Conservation (phyloP, 1,284 basidiomycete genomes). For the Apiotrichum akiyoshidainum region DNA sequence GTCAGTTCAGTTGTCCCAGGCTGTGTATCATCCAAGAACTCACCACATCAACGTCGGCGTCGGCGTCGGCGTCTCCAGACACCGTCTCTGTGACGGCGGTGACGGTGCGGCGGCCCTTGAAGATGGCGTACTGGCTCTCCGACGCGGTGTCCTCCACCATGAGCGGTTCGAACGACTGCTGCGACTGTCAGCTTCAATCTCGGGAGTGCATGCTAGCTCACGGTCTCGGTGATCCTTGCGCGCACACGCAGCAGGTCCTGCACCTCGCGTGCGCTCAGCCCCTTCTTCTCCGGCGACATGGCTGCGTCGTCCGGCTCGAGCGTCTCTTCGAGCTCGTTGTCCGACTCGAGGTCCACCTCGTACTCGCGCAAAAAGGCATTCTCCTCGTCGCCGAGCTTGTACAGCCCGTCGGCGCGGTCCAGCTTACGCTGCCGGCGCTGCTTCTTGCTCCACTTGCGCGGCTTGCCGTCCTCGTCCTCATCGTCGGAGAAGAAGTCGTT, state of each 20-base stretch:
- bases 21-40: neutral
- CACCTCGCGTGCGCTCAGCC: slow-evolving; percentile 13
- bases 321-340: slow-evolving; percentile 36
- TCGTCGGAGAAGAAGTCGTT: slow-evolving; percentile 38
- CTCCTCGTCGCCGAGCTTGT: slow-evolving; percentile 32
- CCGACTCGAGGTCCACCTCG: slow-evolving; percentile 31
- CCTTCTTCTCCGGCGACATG: slow-evolving; percentile 3
- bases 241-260: slow-evolving; percentile 21
- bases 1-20: neutral
- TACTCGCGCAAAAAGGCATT: slow-evolving; percentile 34
- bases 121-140: neutral
- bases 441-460: slow-evolving; percentile 25
- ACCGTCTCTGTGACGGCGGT: neutral
- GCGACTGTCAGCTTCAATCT: neutral
- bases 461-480: slow-evolving; percentile 27
- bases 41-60: neutral
- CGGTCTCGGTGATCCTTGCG: slow-evolving; percentile 26
- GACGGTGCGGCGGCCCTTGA: too few species aligned
- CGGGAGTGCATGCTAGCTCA: slow-evolving; percentile 8
- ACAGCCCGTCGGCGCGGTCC: slow-evolving; percentile 32
- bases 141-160: neutral
- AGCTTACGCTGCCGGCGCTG: slow-evolving; percentile 27
- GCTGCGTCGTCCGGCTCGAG: slow-evolving; percentile 3
- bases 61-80: neutral
- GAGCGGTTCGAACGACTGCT: neutral